A percentile compares a stretch with the other conserved stretches of the same genome.
Conservation (phyloP, 2,329 filamentous ascomycete species). For the Stagonosporopsis tanaceti region DNA sequence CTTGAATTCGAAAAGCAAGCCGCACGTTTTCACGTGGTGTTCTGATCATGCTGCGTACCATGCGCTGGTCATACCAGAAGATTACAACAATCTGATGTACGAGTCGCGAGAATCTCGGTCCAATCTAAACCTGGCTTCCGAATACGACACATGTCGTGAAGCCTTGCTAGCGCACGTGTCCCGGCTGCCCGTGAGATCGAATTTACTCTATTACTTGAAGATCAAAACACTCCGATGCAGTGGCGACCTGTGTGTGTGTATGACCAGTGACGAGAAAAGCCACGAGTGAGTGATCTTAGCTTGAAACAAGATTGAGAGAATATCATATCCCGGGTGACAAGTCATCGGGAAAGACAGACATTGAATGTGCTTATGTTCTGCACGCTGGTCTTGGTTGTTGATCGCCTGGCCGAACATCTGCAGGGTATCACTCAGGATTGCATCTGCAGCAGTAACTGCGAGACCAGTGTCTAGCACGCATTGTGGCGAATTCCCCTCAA, state of each 20-base stretch:
- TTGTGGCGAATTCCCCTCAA: slow-evolving; percentile 3
- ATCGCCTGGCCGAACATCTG: slow-evolving; percentile 9
- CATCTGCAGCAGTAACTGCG: slow-evolving; percentile 3
- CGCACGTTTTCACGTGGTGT: slow-evolving; percentile 23
- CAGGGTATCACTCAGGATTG: background rate
- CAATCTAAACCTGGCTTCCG: slow-evolving; percentile 13
- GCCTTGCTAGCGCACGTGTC: slow-evolving; percentile 20
- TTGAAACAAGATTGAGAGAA: background rate
- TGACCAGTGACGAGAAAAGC: background rate
- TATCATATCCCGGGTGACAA: slow-evolving; percentile 1
- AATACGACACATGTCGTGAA: slow-evolving; percentile 20
- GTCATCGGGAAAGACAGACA: background rate
- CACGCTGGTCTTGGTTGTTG: slow-evolving; percentile 9
- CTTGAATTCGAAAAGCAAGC: slow-evolving; percentile 11
- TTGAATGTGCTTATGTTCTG: slow-evolving; percentile 9
- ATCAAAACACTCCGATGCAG: slow-evolving; percentile 11
- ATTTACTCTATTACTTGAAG: slow-evolving; percentile 7
- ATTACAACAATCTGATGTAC: slow-evolving; percentile 21
- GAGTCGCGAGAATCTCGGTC: slow-evolving; percentile 10
- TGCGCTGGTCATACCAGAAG: slow-evolving; percentile 14
- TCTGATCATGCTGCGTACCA: slow-evolving; percentile 16
- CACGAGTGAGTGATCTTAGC: background rate
- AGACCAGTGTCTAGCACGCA: slow-evolving; percentile 6
- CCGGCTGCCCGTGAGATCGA: slow-evolving; percentile 2
- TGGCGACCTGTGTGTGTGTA: slow-evolving; percentile 11